These are phyloP conservation scores for Phytophthora macrochlamydospora DNA, from an alignment of 352 stramenopile genomes.

Conservation along the genomic window DNA sequence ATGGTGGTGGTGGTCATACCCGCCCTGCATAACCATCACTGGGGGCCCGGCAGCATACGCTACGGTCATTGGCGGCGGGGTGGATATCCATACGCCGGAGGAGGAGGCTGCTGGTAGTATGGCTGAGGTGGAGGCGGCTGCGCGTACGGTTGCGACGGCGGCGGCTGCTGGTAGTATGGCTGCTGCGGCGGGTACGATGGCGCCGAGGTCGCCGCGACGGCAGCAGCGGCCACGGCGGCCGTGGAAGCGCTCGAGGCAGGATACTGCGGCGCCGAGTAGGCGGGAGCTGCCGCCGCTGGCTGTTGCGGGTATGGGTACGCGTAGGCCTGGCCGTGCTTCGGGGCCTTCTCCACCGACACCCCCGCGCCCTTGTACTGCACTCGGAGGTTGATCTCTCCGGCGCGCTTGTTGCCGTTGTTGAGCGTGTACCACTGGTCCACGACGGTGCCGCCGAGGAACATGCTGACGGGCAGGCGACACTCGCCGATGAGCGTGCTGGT, in stretches of 20 bases:
- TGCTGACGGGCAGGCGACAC: conserved; percentile 70
- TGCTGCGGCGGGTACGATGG: conserved; percentile 33
- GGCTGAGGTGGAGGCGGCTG: conserved; percentile 35
- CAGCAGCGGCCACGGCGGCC: conserved; percentile 11
- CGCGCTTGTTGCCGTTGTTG: conserved; percentile 62
- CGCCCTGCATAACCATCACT: conserved; percentile 33
- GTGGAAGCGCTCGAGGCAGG: conserved; percentile 10
- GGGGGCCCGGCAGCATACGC: conserved; percentile 41
- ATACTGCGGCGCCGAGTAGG: conserved; percentile 24
- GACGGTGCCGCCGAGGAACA: conserved; percentile 69
- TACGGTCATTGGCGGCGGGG: conserved; percentile 27
- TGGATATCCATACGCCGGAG: conserved; percentile 33
- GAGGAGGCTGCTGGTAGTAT: conserved; percentile 42
- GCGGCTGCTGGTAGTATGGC: conserved; percentile 45
- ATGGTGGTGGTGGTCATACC: conserved; percentile 36
- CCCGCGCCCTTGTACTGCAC: conserved; percentile 63
- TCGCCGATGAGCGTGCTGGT: conserved; percentile 79
- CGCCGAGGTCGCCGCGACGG: conserved; percentile 25
- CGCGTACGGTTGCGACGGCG: conserved; percentile 32
- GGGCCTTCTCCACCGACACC: conserved; percentile 19
- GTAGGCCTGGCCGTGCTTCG: conserved; percentile 39
- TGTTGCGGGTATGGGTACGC: conserved; percentile 39
- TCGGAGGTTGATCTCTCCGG: conserved; percentile 84
- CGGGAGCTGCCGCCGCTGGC: conserved; percentile 16
- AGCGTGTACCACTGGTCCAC: conserved; percentile 85